phyloP scores from a whole-genome alignment of 139 green algal species.

The Tetratostichococcus sp. region DNA sequence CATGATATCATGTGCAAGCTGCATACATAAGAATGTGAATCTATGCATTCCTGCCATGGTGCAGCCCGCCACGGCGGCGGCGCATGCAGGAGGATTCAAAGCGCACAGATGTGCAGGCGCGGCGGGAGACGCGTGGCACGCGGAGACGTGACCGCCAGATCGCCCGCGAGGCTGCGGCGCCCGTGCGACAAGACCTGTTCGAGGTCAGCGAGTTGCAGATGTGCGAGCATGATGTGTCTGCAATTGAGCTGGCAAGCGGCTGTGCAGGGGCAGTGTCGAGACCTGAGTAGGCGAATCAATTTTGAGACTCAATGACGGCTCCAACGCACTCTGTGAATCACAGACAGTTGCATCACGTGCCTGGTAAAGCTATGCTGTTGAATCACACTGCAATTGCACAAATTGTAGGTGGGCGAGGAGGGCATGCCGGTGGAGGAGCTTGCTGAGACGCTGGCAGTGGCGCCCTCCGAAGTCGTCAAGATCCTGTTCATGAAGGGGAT shows the following conservation, averaged over 20 bases:
- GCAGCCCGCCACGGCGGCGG: background rate
- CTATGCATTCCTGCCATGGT: background rate
- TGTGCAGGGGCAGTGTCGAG: too few relatives aligned
- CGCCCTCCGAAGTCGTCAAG: conserved; percentile 80
- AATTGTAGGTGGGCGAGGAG: conserved; percentile 63
- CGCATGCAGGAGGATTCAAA: background rate
- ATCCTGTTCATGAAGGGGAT: conserved; percentile 97
- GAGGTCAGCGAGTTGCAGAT: too few relatives aligned
- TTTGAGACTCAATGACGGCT: too few relatives aligned
- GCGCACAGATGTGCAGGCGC: background rate
- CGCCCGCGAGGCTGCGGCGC: conserved; percentile 7
- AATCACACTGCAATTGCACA: too few relatives aligned
- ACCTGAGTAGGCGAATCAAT: too few relatives aligned
- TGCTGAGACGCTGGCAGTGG: conserved; percentile 69
- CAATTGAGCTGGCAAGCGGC: too few relatives aligned
- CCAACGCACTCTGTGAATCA: too few relatives aligned
- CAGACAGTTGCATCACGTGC: too few relatives aligned
- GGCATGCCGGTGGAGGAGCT: conserved; percentile 87
- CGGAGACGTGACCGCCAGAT: conserved; percentile 22
- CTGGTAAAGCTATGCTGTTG: too few relatives aligned
- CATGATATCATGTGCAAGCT: too few relatives aligned
- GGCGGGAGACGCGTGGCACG: conserved; percentile 34
- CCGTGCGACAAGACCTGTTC: conserved; percentile 86
- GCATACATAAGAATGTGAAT: too few relatives aligned
- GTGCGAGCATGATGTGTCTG: too few relatives aligned